A percentile compares a stretch with the other conserved stretches of the same genome.
phyloP scores from a whole-genome alignment of 352 stramenopile species.

The Pythium phragmitis region DNA sequence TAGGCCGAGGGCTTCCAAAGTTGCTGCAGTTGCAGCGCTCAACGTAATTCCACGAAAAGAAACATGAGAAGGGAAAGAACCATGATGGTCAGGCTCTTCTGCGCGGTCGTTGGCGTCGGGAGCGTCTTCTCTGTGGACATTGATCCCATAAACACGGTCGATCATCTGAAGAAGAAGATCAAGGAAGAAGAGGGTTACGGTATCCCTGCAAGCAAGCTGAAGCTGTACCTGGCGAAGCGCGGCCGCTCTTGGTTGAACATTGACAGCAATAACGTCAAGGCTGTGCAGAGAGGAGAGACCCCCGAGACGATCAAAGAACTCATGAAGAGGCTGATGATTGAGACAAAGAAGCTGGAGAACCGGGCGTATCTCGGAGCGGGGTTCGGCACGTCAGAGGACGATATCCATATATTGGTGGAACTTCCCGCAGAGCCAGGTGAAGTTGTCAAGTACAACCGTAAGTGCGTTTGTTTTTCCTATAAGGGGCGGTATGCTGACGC shows the following conservation, averaged over 20 bases:
- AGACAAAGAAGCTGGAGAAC: slow-evolving; percentile 9
- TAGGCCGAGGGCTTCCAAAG: too few relatives aligned
- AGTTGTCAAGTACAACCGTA: slow-evolving; percentile 12
- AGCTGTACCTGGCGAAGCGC: slow-evolving; percentile 14
- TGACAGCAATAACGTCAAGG: slow-evolving; percentile 11
- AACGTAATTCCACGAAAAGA: too few relatives aligned
- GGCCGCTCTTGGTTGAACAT: slow-evolving; percentile 12
- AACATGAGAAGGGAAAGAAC: too few relatives aligned
- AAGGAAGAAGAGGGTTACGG: slow-evolving; percentile 3
- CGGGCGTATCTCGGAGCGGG: slow-evolving; percentile 2
- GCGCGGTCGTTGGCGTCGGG: slow-evolving; percentile 1
- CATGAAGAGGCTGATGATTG: slow-evolving; percentile 8
- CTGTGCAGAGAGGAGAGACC: slow-evolving; percentile 15
- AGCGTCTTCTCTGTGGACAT: slow-evolving; percentile 8
- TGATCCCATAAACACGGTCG: slow-evolving; percentile 1
- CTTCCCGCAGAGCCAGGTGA: not conserved
- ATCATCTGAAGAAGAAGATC: slow-evolving; percentile 9
- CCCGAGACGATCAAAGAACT: slow-evolving; percentile 14
- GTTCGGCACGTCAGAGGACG: slow-evolving; percentile 5
- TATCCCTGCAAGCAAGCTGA: slow-evolving; percentile 2
- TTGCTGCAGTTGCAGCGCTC: too few relatives aligned
- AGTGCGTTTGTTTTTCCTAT: slow-evolving; percentile 4
- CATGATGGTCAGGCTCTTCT: slow-evolving; percentile 1
- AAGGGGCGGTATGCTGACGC: not conserved
- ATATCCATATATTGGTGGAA: not conserved